Evolutionary conservation across 2,329 filamentous ascomycete species (phyloP).

Genomic region (Penicillium sp.): DNA sequence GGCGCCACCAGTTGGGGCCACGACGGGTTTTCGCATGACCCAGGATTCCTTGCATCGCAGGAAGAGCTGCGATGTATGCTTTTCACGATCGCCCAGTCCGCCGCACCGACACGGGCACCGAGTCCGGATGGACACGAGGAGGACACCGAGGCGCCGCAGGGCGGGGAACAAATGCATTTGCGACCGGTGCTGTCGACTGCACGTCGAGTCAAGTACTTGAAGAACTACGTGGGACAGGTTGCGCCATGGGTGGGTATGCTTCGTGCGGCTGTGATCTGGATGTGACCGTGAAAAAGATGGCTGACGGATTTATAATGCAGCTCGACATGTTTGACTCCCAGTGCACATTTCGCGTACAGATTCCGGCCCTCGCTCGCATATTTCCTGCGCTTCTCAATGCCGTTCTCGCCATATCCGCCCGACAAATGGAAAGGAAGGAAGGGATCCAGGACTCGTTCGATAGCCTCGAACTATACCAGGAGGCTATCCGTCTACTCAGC

Average conservation of each 20-base stretch:
- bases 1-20: slow-evolving; percentile 25
- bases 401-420: slow-evolving; percentile 55
- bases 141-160: not conserved
- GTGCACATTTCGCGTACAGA: slow-evolving; percentile 53
- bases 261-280: not conserved
- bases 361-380: slow-evolving; percentile 51
- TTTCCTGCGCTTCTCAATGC: slow-evolving; percentile 50
- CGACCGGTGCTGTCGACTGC: slow-evolving; percentile 32
- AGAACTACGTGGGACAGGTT: slow-evolving; percentile 55
- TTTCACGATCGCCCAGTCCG: slow-evolving; percentile 47
- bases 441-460: slow-evolving; percentile 47
- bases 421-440: slow-evolving; percentile 54
- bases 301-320: slow-evolving; percentile 26
- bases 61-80: slow-evolving; percentile 47
- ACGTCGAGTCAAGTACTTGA: slow-evolving; percentile 42
- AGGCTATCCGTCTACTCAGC: slow-evolving; percentile 51
- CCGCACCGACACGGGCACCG: slow-evolving; percentile 42
- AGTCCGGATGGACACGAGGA: slow-evolving; percentile 32
- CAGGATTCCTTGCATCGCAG: slow-evolving; percentile 47
- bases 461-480: slow-evolving; percentile 55
- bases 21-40: slow-evolving; percentile 38
- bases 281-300: not conserved
- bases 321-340: slow-evolving; percentile 59
- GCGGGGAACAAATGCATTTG: slow-evolving; percentile 1
- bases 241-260: slow-evolving; percentile 49